Evolutionary conservation across 306 rosid genomes (phyloP).

Genomic region (Senna siamea): DNA sequence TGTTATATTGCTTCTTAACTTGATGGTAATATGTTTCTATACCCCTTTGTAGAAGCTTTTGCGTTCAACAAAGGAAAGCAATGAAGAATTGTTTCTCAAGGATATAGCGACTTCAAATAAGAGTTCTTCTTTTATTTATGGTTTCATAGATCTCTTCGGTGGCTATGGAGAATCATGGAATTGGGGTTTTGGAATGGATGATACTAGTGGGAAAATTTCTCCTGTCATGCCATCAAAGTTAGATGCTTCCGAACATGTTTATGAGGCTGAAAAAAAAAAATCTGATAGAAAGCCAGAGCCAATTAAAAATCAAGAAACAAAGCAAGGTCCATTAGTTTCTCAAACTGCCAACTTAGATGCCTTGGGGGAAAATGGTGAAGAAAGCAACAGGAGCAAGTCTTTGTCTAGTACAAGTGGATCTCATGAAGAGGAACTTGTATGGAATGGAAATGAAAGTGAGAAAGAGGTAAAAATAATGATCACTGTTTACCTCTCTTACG

Average conservation of each 20-base stretch:
- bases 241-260: slow-evolving; percentile 48
- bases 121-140: slow-evolving; percentile 73
- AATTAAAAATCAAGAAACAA: slow-evolving; percentile 45
- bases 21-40: slow-evolving; percentile 36
- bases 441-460: slow-evolving; percentile 49
- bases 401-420: slow-evolving; percentile 57
- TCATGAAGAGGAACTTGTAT: slow-evolving; percentile 40
- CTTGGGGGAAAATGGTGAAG: slow-evolving; percentile 74
- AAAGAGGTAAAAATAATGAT: slow-evolving; percentile 60
- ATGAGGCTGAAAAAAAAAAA: slow-evolving; percentile 55
- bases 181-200: slow-evolving; percentile 82
- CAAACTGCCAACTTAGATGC: slow-evolving; percentile 54
- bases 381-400: slow-evolving; percentile 47
- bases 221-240: slow-evolving; percentile 43
- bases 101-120: slow-evolving; percentile 57
- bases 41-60: slow-evolving; percentile 53
- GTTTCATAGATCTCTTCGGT: slow-evolving; percentile 89
- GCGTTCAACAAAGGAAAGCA: slow-evolving; percentile 48
- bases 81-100: slow-evolving; percentile 56
- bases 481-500: slow-evolving; percentile 30
- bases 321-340: slow-evolving; percentile 39
- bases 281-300: slow-evolving; percentile 49
- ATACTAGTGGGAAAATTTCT: slow-evolving; percentile 51
- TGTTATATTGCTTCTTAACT: slow-evolving; percentile 33
- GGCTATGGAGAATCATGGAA: slow-evolving; percentile 90